Evolutionary conservation across 768 basidiomycete species (phyloP).

Genomic region (Strobilomyces dryophilus): DNA sequence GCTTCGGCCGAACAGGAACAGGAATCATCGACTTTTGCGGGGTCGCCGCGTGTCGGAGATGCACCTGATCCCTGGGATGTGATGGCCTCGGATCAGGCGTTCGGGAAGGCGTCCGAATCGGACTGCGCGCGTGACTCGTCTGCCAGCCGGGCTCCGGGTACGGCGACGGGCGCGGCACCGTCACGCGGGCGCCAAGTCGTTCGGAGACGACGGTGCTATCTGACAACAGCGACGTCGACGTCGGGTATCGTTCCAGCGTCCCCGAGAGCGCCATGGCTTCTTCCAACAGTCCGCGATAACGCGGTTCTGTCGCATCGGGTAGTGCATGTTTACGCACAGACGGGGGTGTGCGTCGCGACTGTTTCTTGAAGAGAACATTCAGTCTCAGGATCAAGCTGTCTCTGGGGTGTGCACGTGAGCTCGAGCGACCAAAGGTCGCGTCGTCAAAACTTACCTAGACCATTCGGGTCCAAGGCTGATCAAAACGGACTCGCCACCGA

Average conservation of each 20-base stretch:
- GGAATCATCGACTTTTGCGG: slow-evolving; percentile 41
- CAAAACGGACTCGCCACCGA: slow-evolving; percentile 44
- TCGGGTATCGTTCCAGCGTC: slow-evolving; percentile 16
- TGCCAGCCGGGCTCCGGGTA: slow-evolving; percentile 30
- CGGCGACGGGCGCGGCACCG: slow-evolving; percentile 46
- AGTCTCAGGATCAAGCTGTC: slow-evolving; percentile 27
- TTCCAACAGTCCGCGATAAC: slow-evolving; percentile 49
- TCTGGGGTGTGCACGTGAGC: slow-evolving; percentile 9
- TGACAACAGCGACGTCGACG: slow-evolving; percentile 8
- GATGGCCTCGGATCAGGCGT: slow-evolving; percentile 41
- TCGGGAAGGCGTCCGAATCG: slow-evolving; percentile 56
- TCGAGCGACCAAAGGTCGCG: background rate
- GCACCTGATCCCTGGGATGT: slow-evolving; percentile 64
- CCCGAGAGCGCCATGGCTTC: slow-evolving; percentile 25
- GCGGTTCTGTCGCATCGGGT: slow-evolving; percentile 41
- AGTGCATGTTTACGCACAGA: background rate
- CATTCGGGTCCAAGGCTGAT: slow-evolving; percentile 46
- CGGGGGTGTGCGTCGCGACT: slow-evolving; percentile 9
- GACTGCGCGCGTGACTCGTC: slow-evolving; percentile 36
- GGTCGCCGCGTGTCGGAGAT: slow-evolving; percentile 51
- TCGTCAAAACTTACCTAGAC: slow-evolving; percentile 44
- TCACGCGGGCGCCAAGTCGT: slow-evolving; percentile 36
- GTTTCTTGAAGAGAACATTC: slow-evolving; percentile 29
- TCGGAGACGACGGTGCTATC: slow-evolving; percentile 34
- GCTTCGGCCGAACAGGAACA: slow-evolving; percentile 36